These are phyloP conservation scores for Dactylonectria estremocensis DNA, from an alignment of 2,329 filamentous ascomycete genomes.

Conservation along the genomic window DNA sequence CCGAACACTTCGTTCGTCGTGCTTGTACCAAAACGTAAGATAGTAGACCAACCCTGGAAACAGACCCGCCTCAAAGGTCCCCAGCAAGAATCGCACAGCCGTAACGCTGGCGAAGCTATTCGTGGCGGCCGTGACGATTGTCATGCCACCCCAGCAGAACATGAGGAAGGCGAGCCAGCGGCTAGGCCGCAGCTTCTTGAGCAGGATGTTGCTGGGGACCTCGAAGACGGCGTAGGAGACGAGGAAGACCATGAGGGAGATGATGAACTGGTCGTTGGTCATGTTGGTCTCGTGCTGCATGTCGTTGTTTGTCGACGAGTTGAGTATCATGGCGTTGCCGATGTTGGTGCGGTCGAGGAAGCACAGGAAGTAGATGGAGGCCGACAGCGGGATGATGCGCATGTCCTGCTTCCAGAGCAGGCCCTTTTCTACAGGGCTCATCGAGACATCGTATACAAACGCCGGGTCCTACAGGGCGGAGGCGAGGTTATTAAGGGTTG, in stretches of 20 bases:
- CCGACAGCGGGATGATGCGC: conserved; percentile 75
- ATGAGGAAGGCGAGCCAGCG: conserved; percentile 78
- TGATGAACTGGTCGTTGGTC: conserved; percentile 73
- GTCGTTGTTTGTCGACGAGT: conserved; percentile 72
- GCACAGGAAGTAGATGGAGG: conserved; percentile 76
- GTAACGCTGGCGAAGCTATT: conserved; percentile 75
- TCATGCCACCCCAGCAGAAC: conserved; percentile 76
- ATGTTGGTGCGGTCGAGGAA: conserved; percentile 80
- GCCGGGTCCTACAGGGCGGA: conserved; percentile 33
- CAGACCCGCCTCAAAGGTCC: conserved; percentile 78
- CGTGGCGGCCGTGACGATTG: conserved; percentile 76
- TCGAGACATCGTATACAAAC: conserved; percentile 39
- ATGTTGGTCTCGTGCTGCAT: conserved; percentile 74
- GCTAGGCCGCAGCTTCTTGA: conserved; percentile 75
- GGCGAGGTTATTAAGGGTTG: no score
- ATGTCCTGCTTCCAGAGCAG: conserved; percentile 73
- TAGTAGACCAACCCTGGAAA: conserved; percentile 75
- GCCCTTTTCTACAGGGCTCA: conserved; percentile 53
- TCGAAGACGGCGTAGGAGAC: conserved; percentile 74
- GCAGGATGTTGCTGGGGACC: conserved; percentile 76
- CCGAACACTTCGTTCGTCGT: conserved; percentile 77
- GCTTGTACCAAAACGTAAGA: conserved; percentile 82
- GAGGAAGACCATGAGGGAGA: conserved; percentile 73
- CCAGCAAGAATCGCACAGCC: conserved; percentile 77
- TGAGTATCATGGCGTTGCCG: conserved; percentile 78